Base-by-base conservation (phyloP, 371 early-diverging fungal species). In the Batrachochytrium dendrobatidis region DNA sequence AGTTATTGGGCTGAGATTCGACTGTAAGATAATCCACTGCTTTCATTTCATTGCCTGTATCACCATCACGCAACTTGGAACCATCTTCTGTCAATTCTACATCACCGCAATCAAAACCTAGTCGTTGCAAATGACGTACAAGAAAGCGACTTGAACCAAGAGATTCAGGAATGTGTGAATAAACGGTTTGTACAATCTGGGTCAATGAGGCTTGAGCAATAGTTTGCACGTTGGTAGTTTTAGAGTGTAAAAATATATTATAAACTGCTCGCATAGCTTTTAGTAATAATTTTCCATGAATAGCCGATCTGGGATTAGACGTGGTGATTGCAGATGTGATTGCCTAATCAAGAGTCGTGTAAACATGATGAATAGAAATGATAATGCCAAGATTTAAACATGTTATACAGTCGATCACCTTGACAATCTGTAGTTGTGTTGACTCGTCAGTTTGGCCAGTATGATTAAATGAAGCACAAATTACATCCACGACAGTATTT, bases 121-220 rank as follows among this genome's bases (percentile, higher is more conserved):
- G n/a, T n/a, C n/a, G n/a, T n/a, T n/a, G n/a, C n/a, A n/a, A n/a
- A n/a, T n/a, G n/a, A n/a, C n/a, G n/a, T n/a, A n/a, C n/a, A n/a
- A n/a, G n/a, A n/a, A n/a, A n/a, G n/a, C n/a, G n/a, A n/a, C n/a
- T n/a, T n/a, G n/a, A n/a, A n/a, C n/a, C n/a, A n/a, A n/a, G n/a
- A n/a, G n/a, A n/a, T n/a, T n/a, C n/a, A n/a, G n/a, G n/a, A n/a
- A n/a, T n/a, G n/a, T n/a, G n/a, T n/a, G 80, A 68, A 62, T 91
- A 87, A n/a, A 92, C 86, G 44, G 85, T 78, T 49, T 86, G 83
- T 10, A 92, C 85, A 88, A 95, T 95, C 69, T 95, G 94, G 0
- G 86, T 85, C 53, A 95, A 69, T 0, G 92, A 86, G 4, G 86
- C 86, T 65, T 93, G 91, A 0, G 94, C 91, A 26, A 92, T 78